phyloP scores from a whole-genome alignment of 495 filamentous ascomycete species.

The Hypoxylon lienhwacheense region DNA sequence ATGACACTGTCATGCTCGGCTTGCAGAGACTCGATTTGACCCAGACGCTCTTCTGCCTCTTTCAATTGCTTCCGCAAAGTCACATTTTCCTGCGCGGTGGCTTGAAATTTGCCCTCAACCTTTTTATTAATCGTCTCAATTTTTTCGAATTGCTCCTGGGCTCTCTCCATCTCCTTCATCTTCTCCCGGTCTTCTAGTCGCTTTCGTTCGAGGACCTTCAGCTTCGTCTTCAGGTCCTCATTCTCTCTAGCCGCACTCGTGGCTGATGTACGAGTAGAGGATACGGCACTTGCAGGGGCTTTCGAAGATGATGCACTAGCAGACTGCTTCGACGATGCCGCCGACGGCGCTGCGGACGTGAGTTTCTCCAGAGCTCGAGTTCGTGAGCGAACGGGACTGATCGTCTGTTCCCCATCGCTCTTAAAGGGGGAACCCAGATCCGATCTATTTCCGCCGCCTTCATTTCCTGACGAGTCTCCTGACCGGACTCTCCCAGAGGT shows the following conservation, averaged over 20 bases:
- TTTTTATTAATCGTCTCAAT: slow-evolving; percentile 91
- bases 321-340: slow-evolving; percentile 37
- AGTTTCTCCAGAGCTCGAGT: slow-evolving; percentile 51
- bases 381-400: slow-evolving; percentile 49
- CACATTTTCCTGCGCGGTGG: slow-evolving; percentile 77
- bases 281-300: slow-evolving; percentile 32
- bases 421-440: slow-evolving; percentile 43
- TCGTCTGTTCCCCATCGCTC: slow-evolving; percentile 49
- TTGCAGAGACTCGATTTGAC: slow-evolving; percentile 70
- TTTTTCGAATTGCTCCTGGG: slow-evolving; percentile 79
- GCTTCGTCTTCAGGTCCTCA: slow-evolving; percentile 77
- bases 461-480: slow-evolving; percentile 46
- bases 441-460: slow-evolving; percentile 43
- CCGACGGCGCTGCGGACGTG: slow-evolving; percentile 41
- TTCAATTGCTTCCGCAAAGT: slow-evolving; percentile 76
- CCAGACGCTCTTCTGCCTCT: slow-evolving; percentile 68
- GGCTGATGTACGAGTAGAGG: slow-evolving; percentile 33
- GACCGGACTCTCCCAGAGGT: slow-evolving; percentile 45
- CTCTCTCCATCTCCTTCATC: slow-evolving; percentile 72
- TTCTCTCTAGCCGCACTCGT: slow-evolving; percentile 62
- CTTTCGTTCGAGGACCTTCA: slow-evolving; percentile 80
- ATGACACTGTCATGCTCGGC: slow-evolving; percentile 80
- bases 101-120: slow-evolving; percentile 83
- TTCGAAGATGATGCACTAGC: slow-evolving; percentile 31
- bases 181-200: slow-evolving; percentile 84